Evolutionary conservation across 2,329 filamentous ascomycete genomes (phyloP).

Genomic region (Aurifilum marmelostoma): DNA sequence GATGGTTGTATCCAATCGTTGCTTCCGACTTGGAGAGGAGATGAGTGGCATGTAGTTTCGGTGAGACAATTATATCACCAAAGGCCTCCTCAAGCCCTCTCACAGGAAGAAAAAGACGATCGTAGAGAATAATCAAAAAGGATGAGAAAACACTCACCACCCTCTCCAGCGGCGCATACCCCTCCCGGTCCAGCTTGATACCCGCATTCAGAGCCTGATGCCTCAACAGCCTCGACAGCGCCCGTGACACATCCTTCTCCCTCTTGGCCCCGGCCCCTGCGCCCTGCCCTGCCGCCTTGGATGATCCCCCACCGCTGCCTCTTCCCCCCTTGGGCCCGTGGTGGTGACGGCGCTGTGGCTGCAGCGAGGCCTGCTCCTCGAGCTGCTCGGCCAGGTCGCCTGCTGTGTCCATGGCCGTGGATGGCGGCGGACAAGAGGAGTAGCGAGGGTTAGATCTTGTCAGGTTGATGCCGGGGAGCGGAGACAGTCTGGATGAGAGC

Average conservation of each 20-base stretch:
- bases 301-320: not conserved
- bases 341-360: constrained; percentile 17
- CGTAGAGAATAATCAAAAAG: not conserved
- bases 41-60: not conserved
- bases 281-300: constrained; percentile 23
- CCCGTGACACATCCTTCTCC: constrained; percentile 56
- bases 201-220: constrained; percentile 62
- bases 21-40: too few species aligned
- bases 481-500: not conserved
- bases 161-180: constrained; percentile 59
- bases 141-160: constrained; percentile 53
- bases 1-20: too few species aligned
- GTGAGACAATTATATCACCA: not conserved
- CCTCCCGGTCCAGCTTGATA: constrained; percentile 60
- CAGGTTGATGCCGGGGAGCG: not conserved
- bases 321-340: not conserved
- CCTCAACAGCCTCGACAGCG: constrained; percentile 57
- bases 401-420: constrained; percentile 22
- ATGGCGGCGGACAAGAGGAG: too few species aligned
- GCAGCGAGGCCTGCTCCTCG: constrained; percentile 25
- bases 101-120: not conserved
- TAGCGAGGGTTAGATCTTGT: not conserved
- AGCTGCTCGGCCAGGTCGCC: constrained; percentile 29
- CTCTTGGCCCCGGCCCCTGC: constrained; percentile 40
- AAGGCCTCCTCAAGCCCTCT: not conserved